Base-by-base conservation (phyloP, 169 alveolate species). In the Plasmodium cynomolgi region DNA sequence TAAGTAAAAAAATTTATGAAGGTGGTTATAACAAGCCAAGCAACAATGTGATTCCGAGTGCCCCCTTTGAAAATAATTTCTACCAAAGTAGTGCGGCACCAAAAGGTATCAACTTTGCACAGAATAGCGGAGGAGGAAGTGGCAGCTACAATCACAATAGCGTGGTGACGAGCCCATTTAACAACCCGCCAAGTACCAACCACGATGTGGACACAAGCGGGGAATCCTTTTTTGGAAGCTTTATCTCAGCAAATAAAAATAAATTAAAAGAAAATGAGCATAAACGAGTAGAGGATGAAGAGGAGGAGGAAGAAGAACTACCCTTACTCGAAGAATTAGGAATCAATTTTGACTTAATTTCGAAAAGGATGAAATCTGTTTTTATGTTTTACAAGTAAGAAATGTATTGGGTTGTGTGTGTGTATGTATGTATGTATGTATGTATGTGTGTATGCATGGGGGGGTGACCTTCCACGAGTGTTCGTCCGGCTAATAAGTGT, bases 241-340 rank as follows among this genome's bases (percentile, higher is more conserved):
- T 37, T 72, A 71, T n/a, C 26, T 56, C 71, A 29, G 6, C 29
- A 2, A 84, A 84, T 84, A 84, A 62, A 5, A 62, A 41, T 84
- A 26, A 7, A 20, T 39, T n/a, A 84, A 72, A 73, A 17, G 74
- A 39, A 84, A 58, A 23, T 1, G 68, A 9, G 62, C 13, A 23
- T 23, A 37, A 84, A 23, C 71, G 75, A 15, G 58, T 58, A 37
- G 20, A 84, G 39, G 93, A 85, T n/a, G 93, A 85, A 7, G 90
- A 82, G n/a, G 88, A 68, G 11, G 88, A 71, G 29, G 96, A 95
- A 54, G 94, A 79, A 1, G 96, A 95, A 71, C 91, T 84, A 3
- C 96, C 96, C 15, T 58, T 95, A 50, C 62, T 95, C 5, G 96
- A 95, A 84, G 96, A 95, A 72, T 80, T 95, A 9, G 96, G 96